Conservation (phyloP, 129 eudicot species). For the Gnaphalium uliginosum region DNA sequence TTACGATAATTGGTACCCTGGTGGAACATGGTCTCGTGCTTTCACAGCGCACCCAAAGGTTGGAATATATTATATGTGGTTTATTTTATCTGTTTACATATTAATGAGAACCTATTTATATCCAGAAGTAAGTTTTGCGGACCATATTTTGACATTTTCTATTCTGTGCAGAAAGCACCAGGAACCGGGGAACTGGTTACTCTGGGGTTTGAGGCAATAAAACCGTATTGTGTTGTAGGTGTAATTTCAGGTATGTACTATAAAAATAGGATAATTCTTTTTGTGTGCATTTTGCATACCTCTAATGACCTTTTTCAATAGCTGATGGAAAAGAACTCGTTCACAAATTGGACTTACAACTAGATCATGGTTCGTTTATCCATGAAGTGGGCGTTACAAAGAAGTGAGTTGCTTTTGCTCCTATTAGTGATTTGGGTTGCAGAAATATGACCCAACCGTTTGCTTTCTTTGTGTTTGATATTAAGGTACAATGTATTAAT, state of each 20-base stretch:
- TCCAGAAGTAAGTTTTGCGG: too few species aligned
- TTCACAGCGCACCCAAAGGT: slow-evolving; percentile 44
- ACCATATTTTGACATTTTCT: not conserved
- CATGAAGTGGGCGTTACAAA: slow-evolving; percentile 39
- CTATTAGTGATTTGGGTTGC: not conserved
- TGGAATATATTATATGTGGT: not conserved
- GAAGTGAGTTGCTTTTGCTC: slow-evolving; percentile 29
- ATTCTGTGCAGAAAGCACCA: slow-evolving; percentile 33
- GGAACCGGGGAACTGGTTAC: slow-evolving; percentile 35
- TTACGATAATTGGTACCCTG: slow-evolving; percentile 27
- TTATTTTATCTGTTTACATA: not conserved
- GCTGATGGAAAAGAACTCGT: slow-evolving; percentile 34
- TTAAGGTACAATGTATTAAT: slow-evolving; percentile 33
- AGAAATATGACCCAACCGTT: not conserved
- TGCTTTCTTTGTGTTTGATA: not conserved
- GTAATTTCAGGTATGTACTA: slow-evolving; percentile 37
- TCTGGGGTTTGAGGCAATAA: slow-evolving; percentile 23
- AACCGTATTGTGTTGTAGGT: slow-evolving; percentile 36
- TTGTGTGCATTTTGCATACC: not conserved
- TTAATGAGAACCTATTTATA: not conserved
- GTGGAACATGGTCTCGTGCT: slow-evolving; percentile 32
- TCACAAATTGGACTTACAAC: slow-evolving; percentile 35
- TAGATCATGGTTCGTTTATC: slow-evolving; percentile 16
- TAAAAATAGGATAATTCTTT: not conserved
- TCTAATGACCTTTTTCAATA: not conserved